Percentiles rank a stretch among this genome's conserved stretches.
Evolutionary conservation across 2,329 filamentous ascomycete genomes (phyloP).

Genomic region (Tetracladium maxilliforme): DNA sequence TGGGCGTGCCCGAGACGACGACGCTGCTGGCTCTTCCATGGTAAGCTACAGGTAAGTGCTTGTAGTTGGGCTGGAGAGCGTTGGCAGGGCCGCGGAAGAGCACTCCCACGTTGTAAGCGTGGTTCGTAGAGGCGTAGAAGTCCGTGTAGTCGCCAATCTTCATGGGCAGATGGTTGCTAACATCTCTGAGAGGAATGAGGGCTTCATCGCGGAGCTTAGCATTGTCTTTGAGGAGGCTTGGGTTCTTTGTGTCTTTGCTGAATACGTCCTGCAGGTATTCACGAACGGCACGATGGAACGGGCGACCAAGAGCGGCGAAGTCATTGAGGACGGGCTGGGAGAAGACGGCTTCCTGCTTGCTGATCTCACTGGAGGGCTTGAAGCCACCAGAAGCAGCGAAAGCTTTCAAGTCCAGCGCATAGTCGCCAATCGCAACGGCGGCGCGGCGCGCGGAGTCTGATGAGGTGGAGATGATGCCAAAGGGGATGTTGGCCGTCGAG

Average conservation of each 20-base stretch:
- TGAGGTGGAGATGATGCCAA: constrained; percentile 46
- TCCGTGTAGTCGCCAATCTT: constrained; percentile 73
- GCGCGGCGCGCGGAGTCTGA: constrained; percentile 31
- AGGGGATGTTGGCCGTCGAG: constrained; percentile 62
- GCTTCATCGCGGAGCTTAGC: constrained; percentile 35
- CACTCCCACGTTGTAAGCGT: constrained; percentile 58
- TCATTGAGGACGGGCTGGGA: constrained; percentile 51
- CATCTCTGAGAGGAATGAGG: constrained; percentile 41
- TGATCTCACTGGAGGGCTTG: constrained; percentile 29
- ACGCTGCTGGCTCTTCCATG: constrained; percentile 66
- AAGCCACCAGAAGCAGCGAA: constrained; percentile 48
- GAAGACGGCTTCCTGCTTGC: constrained; percentile 47
- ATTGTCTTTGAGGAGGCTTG: constrained; percentile 50
- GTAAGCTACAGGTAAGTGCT: constrained; percentile 67
- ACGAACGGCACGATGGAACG: constrained; percentile 53
- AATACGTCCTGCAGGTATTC: constrained; percentile 55
- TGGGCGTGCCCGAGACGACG: constrained; percentile 57
- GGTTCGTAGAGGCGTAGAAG: constrained; percentile 70
- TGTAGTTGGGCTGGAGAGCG: constrained; percentile 70
- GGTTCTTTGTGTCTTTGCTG: constrained; percentile 38
- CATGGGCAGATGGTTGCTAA: constrained; percentile 59
- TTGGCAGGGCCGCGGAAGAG: constrained; percentile 61
- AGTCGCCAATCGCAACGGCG: constrained; percentile 54
- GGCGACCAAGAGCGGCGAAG: constrained; percentile 58
- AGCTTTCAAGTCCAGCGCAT: constrained; percentile 49